Evolutionary conservation across 2,329 filamentous ascomycete species (phyloP), one percentile per base, ranked within the genome.

Genomic region (Penicillium sp.): DNA sequence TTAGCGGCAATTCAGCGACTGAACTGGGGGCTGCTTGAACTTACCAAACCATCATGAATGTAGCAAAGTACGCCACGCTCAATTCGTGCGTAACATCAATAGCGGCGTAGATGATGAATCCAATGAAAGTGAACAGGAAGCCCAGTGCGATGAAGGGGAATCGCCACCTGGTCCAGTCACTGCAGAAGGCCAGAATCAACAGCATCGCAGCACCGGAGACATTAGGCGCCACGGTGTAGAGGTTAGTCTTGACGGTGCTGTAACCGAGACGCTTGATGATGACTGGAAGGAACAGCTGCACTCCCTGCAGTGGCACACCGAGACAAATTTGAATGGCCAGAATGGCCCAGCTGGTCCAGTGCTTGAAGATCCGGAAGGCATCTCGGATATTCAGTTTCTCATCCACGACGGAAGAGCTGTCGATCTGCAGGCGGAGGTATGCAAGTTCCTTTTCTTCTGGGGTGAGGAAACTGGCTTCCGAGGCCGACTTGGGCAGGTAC

Each of bases 41-140:
- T 48, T 22, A 88, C 85, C 88, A 90, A 7, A 85, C 88, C 87
- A 91, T 90, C 85, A 92, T 87, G 71, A 91, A 92, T 52, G 83
- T 86, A 4, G 89, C 87, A 65, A 87, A 91, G 71, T 91, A 91
- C 1, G 88, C 89, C 1, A 90, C 82, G 14, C 87, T 72, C 38
- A 70, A 43, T n/a, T 87, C 79, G 4, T 78, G 66, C 51, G 83
- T 71, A 7, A 90, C 85, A 46, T 85, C 80, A 56, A 92, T 87
- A 16, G 86, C 81, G 0, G 88, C 88, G 64, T 88, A 92, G 68
- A 92, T 89, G 69, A 91, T 83, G 77, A 92, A 90, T 16, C 90
- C 90, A 55, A 84, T 83, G 68, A 91, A 89, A 0, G 89, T 91
- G 67, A 92, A 86, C 2, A 84, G 73, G 71, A 91, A 92, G 0